Evolutionary conservation across 2,329 filamentous ascomycete genomes (phyloP).

Genomic region (Botrytis porri): DNA sequence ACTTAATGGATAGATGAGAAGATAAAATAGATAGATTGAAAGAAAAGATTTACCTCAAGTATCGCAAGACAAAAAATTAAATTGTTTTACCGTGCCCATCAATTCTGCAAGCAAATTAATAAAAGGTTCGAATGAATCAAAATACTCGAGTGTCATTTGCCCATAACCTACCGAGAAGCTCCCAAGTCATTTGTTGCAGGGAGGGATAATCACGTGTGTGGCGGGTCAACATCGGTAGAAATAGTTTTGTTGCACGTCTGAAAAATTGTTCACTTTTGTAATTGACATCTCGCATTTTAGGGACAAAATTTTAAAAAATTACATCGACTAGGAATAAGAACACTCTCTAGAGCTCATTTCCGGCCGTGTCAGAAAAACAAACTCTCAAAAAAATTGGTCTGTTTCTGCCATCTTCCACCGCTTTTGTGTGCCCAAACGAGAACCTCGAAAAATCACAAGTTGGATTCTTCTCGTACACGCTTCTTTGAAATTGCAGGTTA

Average conservation of each 20-base stretch:
- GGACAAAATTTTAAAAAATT: not conserved
- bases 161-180: not conserved
- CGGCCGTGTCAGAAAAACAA: not conserved
- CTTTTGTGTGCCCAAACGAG: not conserved
- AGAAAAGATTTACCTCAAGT: not conserved
- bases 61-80: not conserved
- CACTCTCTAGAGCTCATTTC: not conserved
- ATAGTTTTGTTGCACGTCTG: not conserved
- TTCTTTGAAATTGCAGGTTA: not conserved
- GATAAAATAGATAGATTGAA: not conserved
- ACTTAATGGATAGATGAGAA: not conserved
- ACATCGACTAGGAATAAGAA: not conserved
- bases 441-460: conserved; percentile 12
- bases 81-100: not conserved
- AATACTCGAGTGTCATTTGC: not conserved
- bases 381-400: not conserved
- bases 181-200: not conserved
- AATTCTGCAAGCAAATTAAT: not conserved
- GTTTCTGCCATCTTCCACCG: not conserved
- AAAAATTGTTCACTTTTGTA: not conserved
- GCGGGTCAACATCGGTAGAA: not conserved
- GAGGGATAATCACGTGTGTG: not conserved
- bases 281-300: not conserved
- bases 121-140: not conserved
- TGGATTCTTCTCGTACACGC: not conserved